Evolutionary conservation across 257 asterid species (phyloP), one percentile per base, ranked within the genome.

Genomic region (Penstemon davidsonii): DNA sequence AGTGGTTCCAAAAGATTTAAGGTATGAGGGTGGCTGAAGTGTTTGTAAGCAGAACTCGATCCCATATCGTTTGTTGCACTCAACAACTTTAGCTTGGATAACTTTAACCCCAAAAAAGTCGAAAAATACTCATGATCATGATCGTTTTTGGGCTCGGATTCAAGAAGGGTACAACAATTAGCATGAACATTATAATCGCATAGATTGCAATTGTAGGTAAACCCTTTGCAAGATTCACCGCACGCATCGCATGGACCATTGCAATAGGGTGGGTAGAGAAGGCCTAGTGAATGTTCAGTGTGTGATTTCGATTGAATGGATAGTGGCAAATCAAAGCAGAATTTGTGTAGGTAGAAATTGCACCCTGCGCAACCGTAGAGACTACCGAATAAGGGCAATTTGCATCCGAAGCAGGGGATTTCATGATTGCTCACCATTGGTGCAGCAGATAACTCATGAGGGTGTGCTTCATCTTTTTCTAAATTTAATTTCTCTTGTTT

Each of bases 351-450:
- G 61, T 67, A 55, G 67, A 81, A 84, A 0, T 76, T 62, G 68
- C 89, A 84, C 7, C 43, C 51, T 4, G 82, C 55, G 62, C 86
- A 81, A 3, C 61, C 7, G 81, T 77, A 77, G 66, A 76, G 77
- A 2, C 61, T 18, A 11, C 66, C 76, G 7, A 68, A 59, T 42
- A 76, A 64, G 5, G 42, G 51, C 7, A 55, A 47, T 58, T 79
- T 81, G 8, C 89, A 84, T 13, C 76, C 84, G 5, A 72, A 79
- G 72, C 87, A 82, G 8, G 70, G 15, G 49, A 63, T 40, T 44
- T 72, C 51, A 7, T 71, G 68, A 8, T 75, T 55, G 49, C 66
- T 47, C 15, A 51, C 19, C 40, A 62, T 6, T 39, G 15, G 3
- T 68, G 54, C 7, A 25, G 73, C 60, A 18, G 18, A 18, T 8